Conservation (phyloP, 1,284 basidiomycete species). For the Schizophyllum commune region DNA sequence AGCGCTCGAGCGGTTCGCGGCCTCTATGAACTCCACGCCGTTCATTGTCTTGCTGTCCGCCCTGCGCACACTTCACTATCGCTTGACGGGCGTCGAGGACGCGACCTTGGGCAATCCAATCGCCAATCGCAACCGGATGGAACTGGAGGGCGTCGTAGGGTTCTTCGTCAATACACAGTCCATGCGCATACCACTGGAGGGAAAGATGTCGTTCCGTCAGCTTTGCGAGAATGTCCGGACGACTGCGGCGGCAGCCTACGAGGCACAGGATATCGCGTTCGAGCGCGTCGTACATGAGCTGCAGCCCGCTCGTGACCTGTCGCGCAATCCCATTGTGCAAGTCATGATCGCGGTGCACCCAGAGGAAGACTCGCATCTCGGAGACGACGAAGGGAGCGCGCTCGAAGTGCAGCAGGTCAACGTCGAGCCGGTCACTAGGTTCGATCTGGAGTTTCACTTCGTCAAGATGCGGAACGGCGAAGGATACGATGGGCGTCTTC, state of each 20-base stretch:
- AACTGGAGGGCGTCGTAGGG: not conserved
- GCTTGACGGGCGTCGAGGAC: not conserved
- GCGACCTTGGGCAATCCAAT: not conserved
- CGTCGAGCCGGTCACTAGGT: not conserved
- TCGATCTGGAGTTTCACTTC: not conserved
- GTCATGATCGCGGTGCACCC: not conserved
- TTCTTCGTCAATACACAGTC: not conserved
- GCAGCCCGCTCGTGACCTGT: not conserved
- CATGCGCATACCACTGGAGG: not conserved
- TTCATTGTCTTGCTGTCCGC: not conserved
- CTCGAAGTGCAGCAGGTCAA: not conserved
- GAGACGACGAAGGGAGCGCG: not conserved
- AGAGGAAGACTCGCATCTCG: not conserved
- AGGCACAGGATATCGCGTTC: not conserved
- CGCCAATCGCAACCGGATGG: not conserved
- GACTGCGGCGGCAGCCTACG: not conserved
- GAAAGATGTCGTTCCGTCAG: not conserved
- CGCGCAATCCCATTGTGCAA: not conserved
- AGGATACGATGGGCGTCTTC: not conserved
- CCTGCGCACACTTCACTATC: not conserved
- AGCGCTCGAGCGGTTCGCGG: not conserved
- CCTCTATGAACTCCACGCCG: not conserved
- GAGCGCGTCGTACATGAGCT: not conserved
- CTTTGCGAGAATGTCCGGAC: not conserved
- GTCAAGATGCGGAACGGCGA: not conserved